phyloP scores from a whole-genome alignment of 2,329 filamentous ascomycete genomes.

The Fusarium bulbicola region DNA sequence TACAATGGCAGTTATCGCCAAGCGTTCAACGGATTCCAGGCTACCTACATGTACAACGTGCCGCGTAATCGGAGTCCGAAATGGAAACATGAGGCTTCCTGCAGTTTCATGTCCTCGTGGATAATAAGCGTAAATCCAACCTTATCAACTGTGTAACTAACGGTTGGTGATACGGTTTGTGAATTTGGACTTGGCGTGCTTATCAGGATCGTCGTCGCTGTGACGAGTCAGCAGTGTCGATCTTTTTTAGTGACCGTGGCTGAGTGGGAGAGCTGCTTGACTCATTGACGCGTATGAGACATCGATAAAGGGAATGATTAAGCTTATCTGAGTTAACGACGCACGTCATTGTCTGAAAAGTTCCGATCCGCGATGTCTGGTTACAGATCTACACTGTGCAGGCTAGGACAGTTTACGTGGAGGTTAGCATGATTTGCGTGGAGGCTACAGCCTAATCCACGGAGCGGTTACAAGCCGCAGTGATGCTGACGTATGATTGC shows the following conservation, averaged over 20 bases:
- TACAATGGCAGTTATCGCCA: slow-evolving; percentile 10
- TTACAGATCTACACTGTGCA: neutral
- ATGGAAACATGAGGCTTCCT: slow-evolving; percentile 23
- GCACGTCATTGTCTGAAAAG: neutral
- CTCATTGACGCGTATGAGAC: slow-evolving; percentile 35
- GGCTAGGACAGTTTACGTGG: neutral
- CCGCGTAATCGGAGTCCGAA: slow-evolving; percentile 31
- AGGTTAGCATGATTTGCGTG: neutral
- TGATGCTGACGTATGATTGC: neutral
- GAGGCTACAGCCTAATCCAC: neutral
- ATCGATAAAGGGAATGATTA: slow-evolving; percentile 27
- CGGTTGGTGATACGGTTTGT: neutral
- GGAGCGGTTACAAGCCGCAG: neutral
- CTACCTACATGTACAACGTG: slow-evolving; percentile 25
- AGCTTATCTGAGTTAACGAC: slow-evolving; percentile 25
- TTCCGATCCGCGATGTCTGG: neutral
- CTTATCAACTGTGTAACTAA: slow-evolving; percentile 36
- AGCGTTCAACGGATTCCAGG: neutral
- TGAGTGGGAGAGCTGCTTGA: neutral
- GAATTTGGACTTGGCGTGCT: slow-evolving; percentile 1
- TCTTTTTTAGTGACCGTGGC: slow-evolving; percentile 16
- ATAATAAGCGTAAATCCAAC: slow-evolving; percentile 35
- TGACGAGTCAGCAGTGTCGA: slow-evolving; percentile 25
- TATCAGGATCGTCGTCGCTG: slow-evolving; percentile 29
- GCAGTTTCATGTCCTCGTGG: slow-evolving; percentile 9